Percentiles rank a stretch among this genome's conserved stretches.
Evolutionary conservation across 1,284 basidiomycete genomes (phyloP).

Genomic region (Leccinum fuscescens): DNA sequence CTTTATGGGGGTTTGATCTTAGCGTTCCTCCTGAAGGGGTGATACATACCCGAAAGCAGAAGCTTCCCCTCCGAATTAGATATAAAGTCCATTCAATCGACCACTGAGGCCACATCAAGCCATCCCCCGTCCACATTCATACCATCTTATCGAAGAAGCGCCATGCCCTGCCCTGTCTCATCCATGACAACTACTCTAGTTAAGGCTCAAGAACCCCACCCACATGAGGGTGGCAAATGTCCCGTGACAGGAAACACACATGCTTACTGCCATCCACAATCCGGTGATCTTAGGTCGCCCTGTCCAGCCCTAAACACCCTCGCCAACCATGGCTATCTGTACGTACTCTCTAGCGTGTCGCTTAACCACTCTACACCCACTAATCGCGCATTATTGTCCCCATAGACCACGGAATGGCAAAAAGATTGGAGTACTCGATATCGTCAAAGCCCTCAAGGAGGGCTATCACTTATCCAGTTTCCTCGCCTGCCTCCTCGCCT

Average conservation of each 20-base stretch:
- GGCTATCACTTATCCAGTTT: no score
- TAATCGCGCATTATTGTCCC: no score
- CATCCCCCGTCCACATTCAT: not conserved
- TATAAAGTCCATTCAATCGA: slow-evolving; percentile 20
- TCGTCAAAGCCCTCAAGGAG: no score
- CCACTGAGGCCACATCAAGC: not conserved
- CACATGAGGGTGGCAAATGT: slow-evolving; percentile 15
- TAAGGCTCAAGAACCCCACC: slow-evolving; percentile 15
- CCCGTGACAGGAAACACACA: slow-evolving; percentile 14
- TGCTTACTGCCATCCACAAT: slow-evolving; percentile 28
- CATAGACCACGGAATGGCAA: no score
- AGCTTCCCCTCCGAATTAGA: not conserved
- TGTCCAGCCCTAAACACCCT: slow-evolving; percentile 51
- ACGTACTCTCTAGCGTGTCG: slow-evolving; percentile 10
- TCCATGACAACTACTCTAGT: slow-evolving; percentile 2
- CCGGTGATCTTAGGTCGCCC: slow-evolving; percentile 39
- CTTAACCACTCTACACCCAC: no score
- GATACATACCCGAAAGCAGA: slow-evolving; percentile 1
- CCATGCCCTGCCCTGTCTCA: no score
- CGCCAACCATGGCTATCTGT: slow-evolving; percentile 49
- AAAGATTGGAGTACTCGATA: no score
- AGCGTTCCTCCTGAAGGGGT: no score
- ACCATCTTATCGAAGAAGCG: no score
- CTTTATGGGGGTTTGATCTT: no score
- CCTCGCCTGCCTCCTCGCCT: no score